Evolutionary conservation across 805 yeast species (phyloP), one percentile per base, ranked within the genome.

Genomic region (Candida tallmaniae): DNA sequence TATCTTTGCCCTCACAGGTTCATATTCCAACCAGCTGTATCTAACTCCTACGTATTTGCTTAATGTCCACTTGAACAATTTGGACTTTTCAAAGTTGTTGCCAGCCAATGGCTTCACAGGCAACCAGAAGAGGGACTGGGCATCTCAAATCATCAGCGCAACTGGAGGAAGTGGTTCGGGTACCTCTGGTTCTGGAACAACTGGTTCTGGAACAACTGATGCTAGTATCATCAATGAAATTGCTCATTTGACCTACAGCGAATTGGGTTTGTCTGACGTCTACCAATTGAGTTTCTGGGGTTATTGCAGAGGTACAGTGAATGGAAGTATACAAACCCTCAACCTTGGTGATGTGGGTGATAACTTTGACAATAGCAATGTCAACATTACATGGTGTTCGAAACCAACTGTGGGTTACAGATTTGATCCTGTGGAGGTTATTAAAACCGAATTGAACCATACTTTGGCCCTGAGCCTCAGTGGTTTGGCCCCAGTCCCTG

Each of bases 351-450:
- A 16, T 5, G 32, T 30, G 20, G 24, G 36, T 29, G 42, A 45
- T 14, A 44, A 47, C 9, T 60, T 56, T 34, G 55, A 55, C 32
- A 60, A 60, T 36, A 40, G 47, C 12, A 47, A 58, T 8, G 51
- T 61, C 17, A 58, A 62, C 32, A 64, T 66, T 43, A 60, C 67
- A 3, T 62, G 62, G 51, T 84, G 94, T 55, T 60, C 74, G 11
- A 48, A 63, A 7, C 76, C 89, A 14, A 55, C 63, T 38, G 63
- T 75, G 3, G 76, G 76, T 44, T 84, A 67, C 54, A 56, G 63
- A 39, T 73, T 83, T 46, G 74, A 80, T 49, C 79, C 83, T 1
- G 55, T 68, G 27, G 46, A 42, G 2, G 40, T 66, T 4, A 38
- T 66, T 32, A 60, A 54, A 35, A 36, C 45, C 16, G 72, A 65